These are phyloP conservation scores for Epichloe glyceriae DNA, from an alignment of 2,329 filamentous ascomycete genomes.

Conservation along the genomic window DNA sequence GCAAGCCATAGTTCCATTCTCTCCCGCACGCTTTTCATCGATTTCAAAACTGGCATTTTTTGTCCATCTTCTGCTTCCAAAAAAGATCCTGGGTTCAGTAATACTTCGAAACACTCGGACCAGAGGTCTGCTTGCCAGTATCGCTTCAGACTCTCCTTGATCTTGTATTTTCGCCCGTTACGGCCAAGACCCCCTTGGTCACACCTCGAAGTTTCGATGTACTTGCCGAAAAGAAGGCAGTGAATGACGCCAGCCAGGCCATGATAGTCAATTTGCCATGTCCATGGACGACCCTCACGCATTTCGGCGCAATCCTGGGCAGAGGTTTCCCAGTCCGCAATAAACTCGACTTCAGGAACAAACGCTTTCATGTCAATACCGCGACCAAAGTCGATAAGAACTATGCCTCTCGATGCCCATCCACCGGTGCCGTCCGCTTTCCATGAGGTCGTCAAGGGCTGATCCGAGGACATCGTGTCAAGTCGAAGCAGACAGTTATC, in stretches of 20 bases:
- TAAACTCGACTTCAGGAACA: conserved; percentile 58
- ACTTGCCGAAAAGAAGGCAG: conserved; percentile 82
- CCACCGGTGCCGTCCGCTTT: conserved; percentile 59
- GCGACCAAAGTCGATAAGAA: conserved; percentile 88
- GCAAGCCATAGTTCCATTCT: conserved; percentile 78
- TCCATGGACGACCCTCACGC: conserved; percentile 88
- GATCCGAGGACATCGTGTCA: conserved; percentile 33
- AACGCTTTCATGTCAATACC: conserved; percentile 90
- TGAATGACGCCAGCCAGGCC: conserved; percentile 83
- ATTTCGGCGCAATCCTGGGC: conserved; percentile 90
- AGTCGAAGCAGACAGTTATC: conserved; percentile 92
- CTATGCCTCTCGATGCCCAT: conserved; percentile 69
- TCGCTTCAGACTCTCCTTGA: conserved; percentile 74
- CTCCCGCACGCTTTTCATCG: conserved; percentile 56
- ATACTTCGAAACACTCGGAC: conserved; percentile 66
- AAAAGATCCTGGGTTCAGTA: conserved; percentile 68
- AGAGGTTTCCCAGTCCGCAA: conserved; percentile 88
- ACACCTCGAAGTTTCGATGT: conserved; percentile 66
- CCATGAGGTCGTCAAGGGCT: conserved; percentile 50
- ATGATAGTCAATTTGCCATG: conserved; percentile 94
- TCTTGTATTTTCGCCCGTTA: conserved; percentile 56
- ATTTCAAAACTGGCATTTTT: conserved; percentile 60
- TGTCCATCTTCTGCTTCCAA: conserved; percentile 49
- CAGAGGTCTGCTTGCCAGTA: conserved; percentile 97
- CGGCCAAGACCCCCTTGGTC: conserved; percentile 43